A percentile compares a stretch with the other conserved stretches of the same genome.
phyloP scores from a whole-genome alignment of 2,329 filamentous ascomycete genomes.

The Zalaria sp. region DNA sequence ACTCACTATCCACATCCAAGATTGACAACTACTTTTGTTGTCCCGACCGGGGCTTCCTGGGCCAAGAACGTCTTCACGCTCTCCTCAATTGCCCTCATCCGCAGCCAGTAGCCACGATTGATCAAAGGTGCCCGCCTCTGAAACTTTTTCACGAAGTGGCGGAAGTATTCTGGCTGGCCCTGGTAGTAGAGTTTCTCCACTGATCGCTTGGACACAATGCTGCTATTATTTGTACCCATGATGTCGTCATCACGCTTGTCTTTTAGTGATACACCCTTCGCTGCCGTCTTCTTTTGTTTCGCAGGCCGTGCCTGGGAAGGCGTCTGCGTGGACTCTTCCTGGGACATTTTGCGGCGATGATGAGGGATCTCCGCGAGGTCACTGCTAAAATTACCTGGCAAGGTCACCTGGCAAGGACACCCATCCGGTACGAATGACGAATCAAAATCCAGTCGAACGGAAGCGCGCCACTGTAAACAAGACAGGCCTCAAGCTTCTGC shows the following conservation, averaged over 20 bases:
- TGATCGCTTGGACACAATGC: slow-evolving; percentile 82
- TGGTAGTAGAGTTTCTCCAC: slow-evolving; percentile 81
- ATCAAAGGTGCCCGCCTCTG: slow-evolving; percentile 75
- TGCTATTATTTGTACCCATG: slow-evolving; percentile 65
- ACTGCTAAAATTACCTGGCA: too few relatives aligned
- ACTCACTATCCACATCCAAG: slow-evolving; percentile 82
- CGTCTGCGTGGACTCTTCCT: slow-evolving; percentile 4
- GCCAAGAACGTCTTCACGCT: slow-evolving; percentile 61
- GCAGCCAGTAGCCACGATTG: slow-evolving; percentile 78
- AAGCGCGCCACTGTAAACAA: too few relatives aligned
- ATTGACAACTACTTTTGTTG: slow-evolving; percentile 63
- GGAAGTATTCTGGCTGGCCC: slow-evolving; percentile 67
- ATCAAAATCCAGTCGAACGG: too few relatives aligned
- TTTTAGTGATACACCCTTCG: slow-evolving; percentile 5
- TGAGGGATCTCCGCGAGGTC: too few relatives aligned
- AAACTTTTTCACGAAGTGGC: slow-evolving; percentile 74
- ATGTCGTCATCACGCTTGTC: slow-evolving; percentile 18
- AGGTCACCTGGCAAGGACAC: too few relatives aligned
- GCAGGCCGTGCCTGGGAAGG: slow-evolving; percentile 1
- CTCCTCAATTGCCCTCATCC: slow-evolving; percentile 69
- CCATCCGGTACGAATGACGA: too few relatives aligned
- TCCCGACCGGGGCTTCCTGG: slow-evolving; percentile 31
- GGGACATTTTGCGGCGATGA: slow-evolving; percentile 2
- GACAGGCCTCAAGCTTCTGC: too few relatives aligned
- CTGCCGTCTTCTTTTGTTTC: slow-evolving; percentile 4